phyloP scores from a whole-genome alignment of 306 rosid genomes.

The Inga laurina region DNA sequence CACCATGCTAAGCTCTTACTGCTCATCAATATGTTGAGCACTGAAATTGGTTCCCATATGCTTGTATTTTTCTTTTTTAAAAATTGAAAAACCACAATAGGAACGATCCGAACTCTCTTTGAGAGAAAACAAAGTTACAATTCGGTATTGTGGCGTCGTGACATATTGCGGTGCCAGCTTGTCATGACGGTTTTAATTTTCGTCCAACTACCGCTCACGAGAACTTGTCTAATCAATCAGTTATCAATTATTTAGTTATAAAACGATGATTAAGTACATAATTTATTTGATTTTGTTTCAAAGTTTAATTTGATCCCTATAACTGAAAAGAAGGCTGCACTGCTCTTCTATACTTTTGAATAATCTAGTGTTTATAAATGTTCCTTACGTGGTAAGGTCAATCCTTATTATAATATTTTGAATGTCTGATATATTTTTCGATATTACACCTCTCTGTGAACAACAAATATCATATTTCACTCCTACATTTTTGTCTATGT shows the following conservation, averaged over 20 bases:
- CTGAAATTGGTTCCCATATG: too few species aligned
- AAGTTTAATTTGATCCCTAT: background rate
- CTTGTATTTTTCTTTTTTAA: too few species aligned
- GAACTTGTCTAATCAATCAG: slow-evolving; percentile 18
- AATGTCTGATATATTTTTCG: too few species aligned
- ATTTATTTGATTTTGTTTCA: background rate
- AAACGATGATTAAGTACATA: background rate
- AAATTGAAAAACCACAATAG: too few species aligned
- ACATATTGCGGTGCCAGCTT: slow-evolving; percentile 42
- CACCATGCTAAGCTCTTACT: too few species aligned
- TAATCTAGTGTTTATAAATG: too few species aligned
- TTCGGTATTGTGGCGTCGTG: background rate
- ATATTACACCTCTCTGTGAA: background rate
- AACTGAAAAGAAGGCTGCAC: background rate
- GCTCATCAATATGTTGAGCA: too few species aligned
- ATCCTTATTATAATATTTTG: too few species aligned
- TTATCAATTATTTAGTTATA: slow-evolving; percentile 15
- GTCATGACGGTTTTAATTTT: slow-evolving; percentile 16
- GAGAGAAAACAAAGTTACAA: background rate
- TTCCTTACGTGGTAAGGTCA: too few species aligned
- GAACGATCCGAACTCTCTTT: too few species aligned
- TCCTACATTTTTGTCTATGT: too few species aligned
- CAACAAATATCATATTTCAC: too few species aligned
- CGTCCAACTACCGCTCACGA: slow-evolving; percentile 43
- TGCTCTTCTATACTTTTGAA: background rate